phyloP scores from a whole-genome alignment of 208 protist genomes.

The Trypanosoma brucei region DNA sequence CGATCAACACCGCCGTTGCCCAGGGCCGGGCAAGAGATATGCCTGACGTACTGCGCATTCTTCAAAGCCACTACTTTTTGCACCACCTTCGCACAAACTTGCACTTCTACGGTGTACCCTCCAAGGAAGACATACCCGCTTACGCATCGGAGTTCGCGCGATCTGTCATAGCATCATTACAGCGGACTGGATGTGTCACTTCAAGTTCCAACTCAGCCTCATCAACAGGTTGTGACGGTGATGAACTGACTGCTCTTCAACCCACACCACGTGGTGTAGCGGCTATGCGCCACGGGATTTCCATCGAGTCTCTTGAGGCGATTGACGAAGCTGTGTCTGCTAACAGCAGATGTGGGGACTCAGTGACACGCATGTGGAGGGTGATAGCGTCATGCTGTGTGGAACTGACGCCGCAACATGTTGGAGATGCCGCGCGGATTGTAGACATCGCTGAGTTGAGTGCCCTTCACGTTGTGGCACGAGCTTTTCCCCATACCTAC shows the following conservation, averaged over 20 bases:
- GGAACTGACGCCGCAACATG: conserved; percentile 47
- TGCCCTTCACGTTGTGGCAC: conserved; percentile 64
- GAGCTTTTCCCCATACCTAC: conserved; percentile 45
- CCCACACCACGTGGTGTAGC: conserved; percentile 59
- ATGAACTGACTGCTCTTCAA: conserved; percentile 37
- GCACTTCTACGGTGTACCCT: conserved; percentile 76
- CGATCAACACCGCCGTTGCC: conserved; percentile 71
- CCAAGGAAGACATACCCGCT: conserved; percentile 52
- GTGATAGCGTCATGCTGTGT: conserved; percentile 34
- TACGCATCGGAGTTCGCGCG: conserved; percentile 74
- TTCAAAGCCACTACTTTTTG: conserved; percentile 82
- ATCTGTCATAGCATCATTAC: conserved; percentile 44
- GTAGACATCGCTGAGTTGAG: conserved; percentile 44
- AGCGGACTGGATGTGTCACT: conserved; percentile 44
- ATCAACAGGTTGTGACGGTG: conserved; percentile 21
- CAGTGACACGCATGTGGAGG: conserved; percentile 39
- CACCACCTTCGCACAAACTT: conserved; percentile 68
- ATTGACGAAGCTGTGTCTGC: conserved; percentile 31
- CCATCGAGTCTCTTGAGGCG: conserved; percentile 44
- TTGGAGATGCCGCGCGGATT: conserved; percentile 66
- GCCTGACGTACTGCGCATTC: conserved; percentile 63
- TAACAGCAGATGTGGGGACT: conserved; percentile 4
- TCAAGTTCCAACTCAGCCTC: conserved; percentile 1
- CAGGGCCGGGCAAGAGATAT: conserved; percentile 47
- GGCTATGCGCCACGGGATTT: conserved; percentile 54